Evolutionary conservation across 2,329 filamentous ascomycete genomes (phyloP).

Genomic region (Penicillium sp.): DNA sequence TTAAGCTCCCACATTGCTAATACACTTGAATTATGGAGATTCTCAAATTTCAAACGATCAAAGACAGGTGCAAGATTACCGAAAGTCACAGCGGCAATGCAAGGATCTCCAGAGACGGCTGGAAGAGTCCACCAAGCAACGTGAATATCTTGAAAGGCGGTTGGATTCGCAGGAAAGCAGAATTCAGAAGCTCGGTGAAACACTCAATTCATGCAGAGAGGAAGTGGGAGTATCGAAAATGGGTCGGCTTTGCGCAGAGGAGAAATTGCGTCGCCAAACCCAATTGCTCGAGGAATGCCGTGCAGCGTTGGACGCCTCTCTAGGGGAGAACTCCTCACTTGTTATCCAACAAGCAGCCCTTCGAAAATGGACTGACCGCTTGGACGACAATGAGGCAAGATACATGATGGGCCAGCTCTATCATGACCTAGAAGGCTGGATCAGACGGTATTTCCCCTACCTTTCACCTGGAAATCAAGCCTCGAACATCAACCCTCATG

Average conservation of each 20-base stretch:
- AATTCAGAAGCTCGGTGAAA: neutral
- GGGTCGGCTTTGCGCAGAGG: neutral
- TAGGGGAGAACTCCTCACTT: neutral
- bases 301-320: neutral
- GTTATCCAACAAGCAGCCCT: neutral
- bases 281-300: neutral
- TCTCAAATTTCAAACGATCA: too few relatives aligned
- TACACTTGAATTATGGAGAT: too few relatives aligned
- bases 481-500: neutral
- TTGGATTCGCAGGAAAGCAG: too few relatives aligned
- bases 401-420: neutral
- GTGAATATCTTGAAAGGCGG: neutral
- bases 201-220: neutral
- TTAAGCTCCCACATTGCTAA: too few relatives aligned
- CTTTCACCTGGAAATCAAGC: neutral
- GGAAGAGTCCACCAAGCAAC: neutral
- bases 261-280: neutral
- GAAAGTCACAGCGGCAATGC: neutral
- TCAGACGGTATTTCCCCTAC: neutral
- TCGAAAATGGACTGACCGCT: neutral
- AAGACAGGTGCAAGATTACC: too few relatives aligned
- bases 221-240: neutral
- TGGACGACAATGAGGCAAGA: neutral
- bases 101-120: neutral
- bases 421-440: neutral